Base-by-base conservation (phyloP, 768 basidiomycete genomes). In the Psilocybe cyanescens region DNA sequence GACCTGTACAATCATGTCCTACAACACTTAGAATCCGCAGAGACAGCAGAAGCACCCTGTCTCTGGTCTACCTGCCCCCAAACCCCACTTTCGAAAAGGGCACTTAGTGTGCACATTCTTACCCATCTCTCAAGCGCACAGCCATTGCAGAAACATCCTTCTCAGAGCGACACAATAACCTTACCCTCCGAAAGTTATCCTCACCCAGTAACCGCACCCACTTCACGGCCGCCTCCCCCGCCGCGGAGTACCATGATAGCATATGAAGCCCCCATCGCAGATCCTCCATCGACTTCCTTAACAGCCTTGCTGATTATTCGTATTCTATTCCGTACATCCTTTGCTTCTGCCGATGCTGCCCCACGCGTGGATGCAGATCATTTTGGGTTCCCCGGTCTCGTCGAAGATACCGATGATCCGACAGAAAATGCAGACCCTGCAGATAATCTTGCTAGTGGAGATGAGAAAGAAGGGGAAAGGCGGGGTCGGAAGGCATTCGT, bases 311-410 rank as follows among this genome's bases (percentile, higher is more conserved):
- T 96, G 24, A 86, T 92, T 62, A 83, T 96, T 50, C 90, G 95
- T 8, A 87, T 94, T 60, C 80, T 97, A 17, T 95, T 93, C 72
- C 83, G 92, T 48, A 84, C 86, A 4, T 86, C 94, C 1, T 93
- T 94, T 68, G 88, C 89, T 17, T 85, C 89, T 5, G 78, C 81
- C 7, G 91, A 92, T 64, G 79, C 75, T 48, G 83, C 83, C 0
- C 91, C 91, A 33, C 82, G 91, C 29, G 87, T 81, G 2, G 90
- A 92, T 69, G 89, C 84, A 19, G 93, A 96, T 60, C 91, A 92
- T 64, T 97, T 95, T 73, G 95, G 95, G 0, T 93, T 97, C 72
- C 95, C 95, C 4, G 94, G 90, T 0, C 57, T 92, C 19, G 78
- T 92, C 39, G 90, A 93, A 62, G 92, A 91, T 19, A 81, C 83